Conservation (phyloP, 768 basidiomycete species). For the Suillus lakei region DNA sequence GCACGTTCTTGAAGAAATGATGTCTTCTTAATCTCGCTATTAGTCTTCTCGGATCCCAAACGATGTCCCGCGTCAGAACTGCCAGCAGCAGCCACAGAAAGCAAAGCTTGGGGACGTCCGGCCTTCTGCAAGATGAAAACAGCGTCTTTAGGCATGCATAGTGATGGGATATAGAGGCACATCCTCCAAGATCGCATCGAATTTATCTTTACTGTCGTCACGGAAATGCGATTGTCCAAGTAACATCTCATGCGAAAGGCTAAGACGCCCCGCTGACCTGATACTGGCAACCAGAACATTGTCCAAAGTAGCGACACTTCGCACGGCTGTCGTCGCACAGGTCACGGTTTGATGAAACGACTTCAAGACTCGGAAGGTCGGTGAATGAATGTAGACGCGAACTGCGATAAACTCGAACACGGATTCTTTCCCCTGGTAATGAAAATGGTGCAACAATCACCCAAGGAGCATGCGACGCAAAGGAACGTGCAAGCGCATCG, state of each 20-base stretch:
- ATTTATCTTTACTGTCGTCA: no score
- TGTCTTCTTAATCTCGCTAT: no score
- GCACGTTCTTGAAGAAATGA: no score
- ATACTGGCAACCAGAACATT: constrained; percentile 93
- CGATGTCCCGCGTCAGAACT: no score
- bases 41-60: no score
- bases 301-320: constrained; percentile 86
- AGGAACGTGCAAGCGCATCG: constrained; percentile 64
- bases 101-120: no score
- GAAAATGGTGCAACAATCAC: constrained; percentile 83
- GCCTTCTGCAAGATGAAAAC: no score
- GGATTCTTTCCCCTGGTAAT: constrained; percentile 82
- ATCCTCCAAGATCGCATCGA: no score
- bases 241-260: background rate
- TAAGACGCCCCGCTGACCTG: constrained; percentile 54
- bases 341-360: constrained; percentile 64
- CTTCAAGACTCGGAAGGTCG: constrained; percentile 70
- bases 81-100: no score
- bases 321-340: constrained; percentile 69
- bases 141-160: no score
- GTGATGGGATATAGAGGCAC: no score
- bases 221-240: no score
- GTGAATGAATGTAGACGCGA: constrained; percentile 75
- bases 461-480: constrained; percentile 64
- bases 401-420: constrained; percentile 72